Base-by-base conservation (phyloP, 257 asterid genomes). In the Ligustrum vulgare region DNA sequence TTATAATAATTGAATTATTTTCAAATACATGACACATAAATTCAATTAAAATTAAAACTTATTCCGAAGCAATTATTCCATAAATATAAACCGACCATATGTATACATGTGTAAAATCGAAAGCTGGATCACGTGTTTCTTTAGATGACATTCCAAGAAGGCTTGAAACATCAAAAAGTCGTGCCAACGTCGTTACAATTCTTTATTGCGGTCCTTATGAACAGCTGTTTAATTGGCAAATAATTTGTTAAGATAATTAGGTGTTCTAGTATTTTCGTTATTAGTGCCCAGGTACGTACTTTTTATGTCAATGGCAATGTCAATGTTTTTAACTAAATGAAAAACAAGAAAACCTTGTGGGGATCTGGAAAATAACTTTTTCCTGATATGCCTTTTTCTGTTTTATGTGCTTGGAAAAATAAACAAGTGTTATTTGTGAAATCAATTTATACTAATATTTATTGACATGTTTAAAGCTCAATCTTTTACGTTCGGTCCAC, bases 141-240 rank as follows among this genome's bases (percentile, higher is more conserved):
- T 13, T 67, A 68, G 72, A 60, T 80, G 77, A 73, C 76, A 63
- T 72, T 66, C 68, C 72, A 70, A 71, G 67, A 45, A 71, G 80
- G 80, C 67, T 16, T 68, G 45, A 67, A 69, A 35, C 31, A 32
- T 35, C 35, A 47, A 72, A 73, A 77, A 67, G 4, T 68, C 64
- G 73, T 80, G 71, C 77, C 72, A 36, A 49, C 34, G 15, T 77
- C 35, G 37, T 73, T 63, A 31, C 72, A 47, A 43, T 64, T 74
- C 49, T 62, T 33, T 22, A 71, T n/a, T 28, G 66, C 49, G 81
- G 77, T 60, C 72, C 81, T 28, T 4, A n/a, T 37, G 73, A 69
- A 23, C 79, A 80, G 78, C 78, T 80, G 80, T 65, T 45, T 69
- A 70, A 60, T 75, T 67, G 69, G 73, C 58, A 67, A 71, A 20